Percentiles rank a stretch among this genome's conserved stretches.
These are phyloP conservation scores for Phytophthora podocarpi DNA, from an alignment of 352 stramenopile species.

Conservation along the genomic window DNA sequence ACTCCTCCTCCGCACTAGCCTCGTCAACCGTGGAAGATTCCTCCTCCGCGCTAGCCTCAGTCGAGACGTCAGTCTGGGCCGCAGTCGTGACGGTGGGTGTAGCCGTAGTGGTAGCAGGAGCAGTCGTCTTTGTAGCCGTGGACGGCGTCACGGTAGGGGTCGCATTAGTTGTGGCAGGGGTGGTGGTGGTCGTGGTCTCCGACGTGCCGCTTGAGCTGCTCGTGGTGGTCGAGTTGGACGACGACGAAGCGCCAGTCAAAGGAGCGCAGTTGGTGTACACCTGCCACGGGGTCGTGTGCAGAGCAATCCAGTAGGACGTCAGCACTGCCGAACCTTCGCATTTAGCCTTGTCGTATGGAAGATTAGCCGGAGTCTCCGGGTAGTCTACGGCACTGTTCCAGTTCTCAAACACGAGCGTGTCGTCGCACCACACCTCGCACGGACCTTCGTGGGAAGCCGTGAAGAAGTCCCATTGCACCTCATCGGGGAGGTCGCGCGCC, in stretches of 20 bases:
- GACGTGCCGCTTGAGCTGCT: slow-evolving; percentile 5
- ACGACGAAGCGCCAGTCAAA: slow-evolving; percentile 19
- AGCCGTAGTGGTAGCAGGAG: slow-evolving; percentile 12
- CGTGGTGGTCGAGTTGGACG: slow-evolving; percentile 19
- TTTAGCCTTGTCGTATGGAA: slow-evolving; percentile 50
- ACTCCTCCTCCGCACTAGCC: slow-evolving; percentile 7
- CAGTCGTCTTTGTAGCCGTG: slow-evolving; percentile 9
- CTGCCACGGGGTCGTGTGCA: slow-evolving; percentile 54
- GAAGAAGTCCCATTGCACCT: slow-evolving; percentile 49
- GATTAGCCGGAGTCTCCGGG: slow-evolving; percentile 33
- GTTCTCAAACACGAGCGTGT: slow-evolving; percentile 43
- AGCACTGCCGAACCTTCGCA: slow-evolving; percentile 38
- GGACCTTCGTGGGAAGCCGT: slow-evolving; percentile 46
- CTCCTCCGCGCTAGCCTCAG: background rate
- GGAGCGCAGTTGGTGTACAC: slow-evolving; percentile 56
- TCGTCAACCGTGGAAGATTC: no score
- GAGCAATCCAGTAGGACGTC: slow-evolving; percentile 50
- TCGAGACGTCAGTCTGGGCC: slow-evolving; percentile 7
- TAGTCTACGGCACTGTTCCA: slow-evolving; percentile 46
- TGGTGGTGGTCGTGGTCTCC: background rate
- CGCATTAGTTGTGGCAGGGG: background rate
- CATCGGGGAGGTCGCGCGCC: slow-evolving; percentile 27
- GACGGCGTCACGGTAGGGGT: slow-evolving; percentile 14
- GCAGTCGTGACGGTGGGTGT: slow-evolving; percentile 3
- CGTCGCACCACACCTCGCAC: slow-evolving; percentile 53